phyloP scores from a whole-genome alignment of 306 rosid genomes.

The Sophora flavescens region DNA sequence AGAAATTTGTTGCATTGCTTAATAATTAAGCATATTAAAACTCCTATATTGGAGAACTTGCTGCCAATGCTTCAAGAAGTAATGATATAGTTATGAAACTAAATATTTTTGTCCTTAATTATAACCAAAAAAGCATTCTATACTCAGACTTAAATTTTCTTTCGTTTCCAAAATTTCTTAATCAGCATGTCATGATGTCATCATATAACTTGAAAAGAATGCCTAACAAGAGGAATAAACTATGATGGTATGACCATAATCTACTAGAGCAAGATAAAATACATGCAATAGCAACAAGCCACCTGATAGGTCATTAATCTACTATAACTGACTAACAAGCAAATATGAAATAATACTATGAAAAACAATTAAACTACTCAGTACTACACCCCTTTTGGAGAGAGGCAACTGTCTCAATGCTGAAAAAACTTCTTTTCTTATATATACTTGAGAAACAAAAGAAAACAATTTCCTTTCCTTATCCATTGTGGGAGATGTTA shows the following conservation, averaged over 20 bases:
- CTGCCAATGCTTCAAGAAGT: slow-evolving; percentile 6
- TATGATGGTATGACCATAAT: neutral
- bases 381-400: neutral
- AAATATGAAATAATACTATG: neutral
- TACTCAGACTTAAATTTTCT: slow-evolving; percentile 15
- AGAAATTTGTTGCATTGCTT: neutral
- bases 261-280: neutral
- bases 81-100: neutral
- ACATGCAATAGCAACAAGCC: neutral
- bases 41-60: neutral
- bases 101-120: neutral
- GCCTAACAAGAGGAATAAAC: neutral
- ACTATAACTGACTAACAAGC: slow-evolving; percentile 12
- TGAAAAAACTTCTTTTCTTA: neutral
- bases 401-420: neutral
- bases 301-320: slow-evolving; percentile 11
- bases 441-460: neutral
- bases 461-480: neutral
- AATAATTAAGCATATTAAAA: neutral
- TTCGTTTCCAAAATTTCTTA: neutral
- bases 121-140: slow-evolving; percentile 2
- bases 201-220: slow-evolving; percentile 13
- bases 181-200: neutral
- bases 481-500: neutral
- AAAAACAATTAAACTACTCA: slow-evolving; percentile 4